Percentiles rank a stretch among this genome's conserved stretches.
Evolutionary conservation across 2,329 filamentous ascomycete species (phyloP).

Genomic region (Penicillium sp.): DNA sequence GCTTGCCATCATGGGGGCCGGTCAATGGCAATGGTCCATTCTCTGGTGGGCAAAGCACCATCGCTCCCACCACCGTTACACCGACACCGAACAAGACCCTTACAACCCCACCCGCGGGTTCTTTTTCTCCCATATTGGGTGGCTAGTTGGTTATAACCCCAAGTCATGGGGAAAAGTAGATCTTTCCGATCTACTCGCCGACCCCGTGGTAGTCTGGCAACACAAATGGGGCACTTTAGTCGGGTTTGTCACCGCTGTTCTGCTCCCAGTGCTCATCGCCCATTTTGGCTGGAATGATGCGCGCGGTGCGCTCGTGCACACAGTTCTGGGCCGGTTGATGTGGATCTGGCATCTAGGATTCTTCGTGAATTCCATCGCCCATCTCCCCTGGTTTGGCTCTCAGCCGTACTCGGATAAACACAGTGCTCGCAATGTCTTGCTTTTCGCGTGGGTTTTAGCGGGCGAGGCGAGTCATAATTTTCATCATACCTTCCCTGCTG

Average conservation of each 20-base stretch:
- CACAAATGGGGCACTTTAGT: neutral
- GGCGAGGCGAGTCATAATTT: slow-evolving; percentile 1
- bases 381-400: neutral
- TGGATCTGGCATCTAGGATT: neutral
- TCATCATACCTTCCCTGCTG: neutral
- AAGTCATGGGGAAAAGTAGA: slow-evolving; percentile 2
- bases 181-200: neutral
- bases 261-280: neutral
- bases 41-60: slow-evolving; percentile 6
- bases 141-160: slow-evolving; percentile 4
- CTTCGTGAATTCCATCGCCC: slow-evolving; percentile 1
- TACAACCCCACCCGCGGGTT: slow-evolving; percentile 6
- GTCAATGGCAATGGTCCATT: slow-evolving; percentile 6
- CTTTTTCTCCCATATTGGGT: slow-evolving; percentile 6
- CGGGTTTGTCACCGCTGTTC: neutral
- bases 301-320: neutral
- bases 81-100: slow-evolving; percentile 9
- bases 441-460: neutral
- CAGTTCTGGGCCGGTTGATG: neutral
- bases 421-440: neutral
- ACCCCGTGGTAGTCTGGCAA: slow-evolving; percentile 3
- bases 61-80: slow-evolving; percentile 7
- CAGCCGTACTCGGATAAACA: neutral
- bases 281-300: slow-evolving; percentile 1
- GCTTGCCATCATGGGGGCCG: slow-evolving; percentile 4